Conservation (phyloP, 129 eudicot genomes). For the Tanacetum coccineum region DNA sequence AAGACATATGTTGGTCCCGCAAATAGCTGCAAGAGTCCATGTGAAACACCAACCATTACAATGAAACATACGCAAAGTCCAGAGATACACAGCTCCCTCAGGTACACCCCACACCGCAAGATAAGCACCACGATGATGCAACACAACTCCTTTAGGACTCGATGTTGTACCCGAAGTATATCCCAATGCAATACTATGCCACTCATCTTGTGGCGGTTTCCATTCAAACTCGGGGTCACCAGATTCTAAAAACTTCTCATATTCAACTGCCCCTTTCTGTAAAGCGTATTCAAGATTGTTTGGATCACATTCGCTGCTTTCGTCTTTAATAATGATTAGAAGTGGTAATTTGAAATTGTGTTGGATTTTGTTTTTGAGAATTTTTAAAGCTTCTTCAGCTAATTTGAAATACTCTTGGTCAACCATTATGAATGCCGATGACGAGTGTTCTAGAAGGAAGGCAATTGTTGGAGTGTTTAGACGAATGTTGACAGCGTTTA, state of each 20-base stretch:
- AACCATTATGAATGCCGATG: slow-evolving; percentile 59
- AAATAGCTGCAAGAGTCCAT: slow-evolving; percentile 85
- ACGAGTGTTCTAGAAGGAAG: slow-evolving; percentile 74
- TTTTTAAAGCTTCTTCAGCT: slow-evolving; percentile 60
- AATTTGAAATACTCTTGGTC: slow-evolving; percentile 69
- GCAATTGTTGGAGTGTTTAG: slow-evolving; percentile 68
- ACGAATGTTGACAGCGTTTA: slow-evolving; percentile 77
- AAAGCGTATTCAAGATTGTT: slow-evolving; percentile 61
- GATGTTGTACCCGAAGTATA: slow-evolving; percentile 98
- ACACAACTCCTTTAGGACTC: slow-evolving; percentile 91
- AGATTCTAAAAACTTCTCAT: slow-evolving; percentile 70
- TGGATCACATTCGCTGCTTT: slow-evolving; percentile 56
- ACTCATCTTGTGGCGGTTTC: slow-evolving; percentile 83
- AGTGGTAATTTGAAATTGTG: slow-evolving; percentile 47
- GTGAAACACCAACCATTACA: slow-evolving; percentile 96
- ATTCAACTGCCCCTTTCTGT: slow-evolving; percentile 61
- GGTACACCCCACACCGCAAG: slow-evolving; percentile 61
- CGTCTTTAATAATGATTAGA: slow-evolving; percentile 63
- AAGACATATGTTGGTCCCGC: slow-evolving; percentile 84
- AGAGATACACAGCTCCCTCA: slow-evolving; percentile 71
- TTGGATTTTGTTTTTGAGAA: slow-evolving; percentile 40
- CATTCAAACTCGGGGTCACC: slow-evolving; percentile 70
- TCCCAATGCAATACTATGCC: slow-evolving; percentile 80
- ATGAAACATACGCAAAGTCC: slow-evolving; percentile 98
- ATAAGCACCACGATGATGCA: slow-evolving; percentile 93